Percentiles rank a stretch among this genome's conserved stretches.
phyloP scores from a whole-genome alignment of 305 asterid species.

The Ilex paraguariensis region DNA sequence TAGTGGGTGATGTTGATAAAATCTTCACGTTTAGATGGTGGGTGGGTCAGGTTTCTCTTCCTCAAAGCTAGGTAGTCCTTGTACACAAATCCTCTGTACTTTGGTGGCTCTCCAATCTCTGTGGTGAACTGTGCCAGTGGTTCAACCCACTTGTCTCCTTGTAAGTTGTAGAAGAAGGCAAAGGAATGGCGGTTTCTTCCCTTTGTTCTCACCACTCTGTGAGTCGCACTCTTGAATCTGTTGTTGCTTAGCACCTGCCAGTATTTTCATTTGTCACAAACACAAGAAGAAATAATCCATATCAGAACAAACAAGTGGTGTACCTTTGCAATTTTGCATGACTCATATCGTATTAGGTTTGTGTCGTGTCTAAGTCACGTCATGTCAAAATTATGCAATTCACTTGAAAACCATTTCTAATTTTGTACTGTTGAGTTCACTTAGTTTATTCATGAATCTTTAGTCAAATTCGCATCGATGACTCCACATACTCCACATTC shows the following conservation, averaged over 20 bases:
- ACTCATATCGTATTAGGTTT: no score
- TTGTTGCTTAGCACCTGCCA: constrained; percentile 36
- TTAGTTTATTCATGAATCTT: no score
- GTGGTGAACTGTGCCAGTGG: constrained; percentile 41
- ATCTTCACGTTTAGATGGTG: constrained; percentile 34
- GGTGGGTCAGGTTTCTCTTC: constrained; percentile 38
- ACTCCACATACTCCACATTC: no score
- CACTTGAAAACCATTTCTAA: no score
- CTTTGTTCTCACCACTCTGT: constrained; percentile 33
- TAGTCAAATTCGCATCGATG: no score
- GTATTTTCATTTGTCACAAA: neutral
- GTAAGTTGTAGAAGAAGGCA: constrained; percentile 39
- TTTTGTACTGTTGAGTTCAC: no score
- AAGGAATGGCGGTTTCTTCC: constrained; percentile 35
- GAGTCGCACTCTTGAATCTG: constrained; percentile 47
- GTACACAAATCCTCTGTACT: constrained; percentile 33
- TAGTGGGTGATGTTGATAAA: constrained; percentile 29
- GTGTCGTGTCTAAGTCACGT: no score
- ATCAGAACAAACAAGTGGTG: no score
- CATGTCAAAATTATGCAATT: no score
- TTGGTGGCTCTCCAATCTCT: constrained; percentile 35
- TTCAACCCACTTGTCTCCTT: constrained; percentile 42
- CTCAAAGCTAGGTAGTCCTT: constrained; percentile 34
- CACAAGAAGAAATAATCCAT: no score
- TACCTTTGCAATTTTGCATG: no score